A percentile compares a stretch with the other conserved stretches of the same genome.
These are phyloP conservation scores for Pseudonectria buxi DNA, from an alignment of 2,329 filamentous ascomycete genomes.

Conservation along the genomic window DNA sequence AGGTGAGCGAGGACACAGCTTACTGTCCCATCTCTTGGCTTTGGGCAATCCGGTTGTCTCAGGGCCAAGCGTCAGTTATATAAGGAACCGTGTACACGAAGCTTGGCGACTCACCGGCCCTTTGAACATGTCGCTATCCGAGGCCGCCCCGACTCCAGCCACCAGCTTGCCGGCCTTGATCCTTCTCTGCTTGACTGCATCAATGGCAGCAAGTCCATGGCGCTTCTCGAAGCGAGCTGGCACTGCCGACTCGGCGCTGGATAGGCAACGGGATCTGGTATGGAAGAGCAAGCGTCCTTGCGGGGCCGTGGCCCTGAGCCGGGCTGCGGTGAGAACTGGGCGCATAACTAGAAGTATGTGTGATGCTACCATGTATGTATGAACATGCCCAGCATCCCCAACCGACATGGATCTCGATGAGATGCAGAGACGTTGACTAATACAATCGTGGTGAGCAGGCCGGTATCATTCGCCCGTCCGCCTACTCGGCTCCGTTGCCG, in stretches of 20 bases:
- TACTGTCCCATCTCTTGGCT: conserved; percentile 80
- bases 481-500: too few relatives aligned
- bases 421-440: too few relatives aligned
- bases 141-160: conserved; percentile 68
- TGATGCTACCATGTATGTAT: background rate
- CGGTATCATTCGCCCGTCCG: too few relatives aligned
- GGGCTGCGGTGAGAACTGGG: conserved; percentile 13
- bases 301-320: conserved; percentile 8
- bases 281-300: conserved; percentile 11
- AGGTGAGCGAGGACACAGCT: conserved; percentile 25
- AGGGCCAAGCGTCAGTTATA: background rate
- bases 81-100: too few relatives aligned
- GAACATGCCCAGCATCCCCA: too few relatives aligned
- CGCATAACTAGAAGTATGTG: too few relatives aligned
- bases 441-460: too few relatives aligned
- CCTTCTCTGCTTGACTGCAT: conserved; percentile 37
- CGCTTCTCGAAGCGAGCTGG: conserved; percentile 19
- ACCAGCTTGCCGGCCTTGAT: conserved; percentile 65
- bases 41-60: conserved; percentile 55
- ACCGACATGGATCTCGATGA: too few relatives aligned
- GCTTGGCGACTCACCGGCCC: conserved; percentile 46
- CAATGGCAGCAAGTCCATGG: conserved; percentile 20
- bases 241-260: conserved; percentile 19
- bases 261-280: conserved; percentile 11
- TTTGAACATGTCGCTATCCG: conserved; percentile 80